Percentiles rank a stretch among this genome's conserved stretches.
Evolutionary conservation across 2,329 filamentous ascomycete genomes (phyloP).

Genomic region (Fusarium graminum): DNA sequence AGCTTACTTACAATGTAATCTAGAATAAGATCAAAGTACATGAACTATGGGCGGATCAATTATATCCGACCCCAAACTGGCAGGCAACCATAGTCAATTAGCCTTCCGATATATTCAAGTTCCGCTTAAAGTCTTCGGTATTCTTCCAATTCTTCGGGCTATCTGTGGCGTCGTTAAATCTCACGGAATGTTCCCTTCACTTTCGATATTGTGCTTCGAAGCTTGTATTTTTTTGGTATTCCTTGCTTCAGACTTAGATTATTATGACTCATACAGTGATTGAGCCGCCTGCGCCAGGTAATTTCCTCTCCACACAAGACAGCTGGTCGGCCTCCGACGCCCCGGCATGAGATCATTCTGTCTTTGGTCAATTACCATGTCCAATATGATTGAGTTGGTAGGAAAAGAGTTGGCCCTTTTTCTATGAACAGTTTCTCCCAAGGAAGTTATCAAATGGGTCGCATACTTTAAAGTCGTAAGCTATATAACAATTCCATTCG

Average conservation of each 20-base stretch:
- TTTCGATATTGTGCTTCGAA: neutral
- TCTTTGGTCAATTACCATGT: neutral
- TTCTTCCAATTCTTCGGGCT: neutral
- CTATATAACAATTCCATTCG: neutral
- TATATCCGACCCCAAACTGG: neutral
- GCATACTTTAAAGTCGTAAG: neutral
- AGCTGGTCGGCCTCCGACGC: neutral
- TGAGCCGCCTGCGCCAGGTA: neutral
- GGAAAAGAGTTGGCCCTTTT: neutral
- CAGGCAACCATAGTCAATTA: neutral
- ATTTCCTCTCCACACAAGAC: neutral
- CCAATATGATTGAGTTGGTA: neutral
- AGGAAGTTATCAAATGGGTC: neutral
- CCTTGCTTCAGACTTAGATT: too few species aligned
- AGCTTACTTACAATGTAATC: neutral
- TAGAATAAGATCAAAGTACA: neutral
- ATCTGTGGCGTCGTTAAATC: neutral
- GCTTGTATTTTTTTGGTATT: too few species aligned
- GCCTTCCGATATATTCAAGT: neutral
- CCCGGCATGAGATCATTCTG: neutral
- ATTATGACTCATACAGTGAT: neutral
- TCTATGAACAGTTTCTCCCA: neutral
- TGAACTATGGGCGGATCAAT: neutral
- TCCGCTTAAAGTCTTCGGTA: neutral
- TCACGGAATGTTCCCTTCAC: neutral